Base-by-base conservation (phyloP, 345 rosid species). In the Cochlearia excelsa region DNA sequence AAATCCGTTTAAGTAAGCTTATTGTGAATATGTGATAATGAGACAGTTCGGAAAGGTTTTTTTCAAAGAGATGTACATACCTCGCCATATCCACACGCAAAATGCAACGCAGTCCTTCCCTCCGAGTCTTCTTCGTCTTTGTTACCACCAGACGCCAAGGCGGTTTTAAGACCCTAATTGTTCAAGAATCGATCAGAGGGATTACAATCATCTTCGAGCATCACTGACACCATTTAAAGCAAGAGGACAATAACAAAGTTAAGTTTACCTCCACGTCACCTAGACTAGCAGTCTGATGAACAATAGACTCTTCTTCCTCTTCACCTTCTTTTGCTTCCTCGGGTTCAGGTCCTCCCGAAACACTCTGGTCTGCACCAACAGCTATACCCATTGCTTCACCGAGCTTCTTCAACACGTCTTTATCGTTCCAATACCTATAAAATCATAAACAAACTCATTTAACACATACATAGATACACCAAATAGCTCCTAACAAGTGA, bases 351-450 rank as follows among this genome's bases (percentile, higher is more conserved):
- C 23, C 23, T 16, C 23, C 76, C 7, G 81, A 79, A 41, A 11
- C 64, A 57, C 2, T 27, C 56, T 47, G 57, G 53, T 87, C 91
- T 29, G 78, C 82, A 23, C 77, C 59, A 77, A 65, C 85, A 16
- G 89, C 83, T 26, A 85, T 78, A 64, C 98, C 96, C 95, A 91
- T 91, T 58, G 98, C 89, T 81, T 89, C 85, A 46, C 94, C 94
- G 68, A 86, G 76, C 79, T 86, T 89, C 67, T 80, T 73, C 69
- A 84, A 75, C 46, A 86, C 91, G 0, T 82, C 89, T 75, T 85
- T 80, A 67, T 84, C 94, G 54, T 84, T 82, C 97, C 87, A 78
- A 74, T 82, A 84, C 84, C 94, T 84, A 16, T 16, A 62, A 3
- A 54, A 34, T 7, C 16, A 70, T 1, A 35, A 66, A 33, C 10